Evolutionary conservation across 2,329 filamentous ascomycete species (phyloP).

Genomic region (Arthroderma uncinatum): DNA sequence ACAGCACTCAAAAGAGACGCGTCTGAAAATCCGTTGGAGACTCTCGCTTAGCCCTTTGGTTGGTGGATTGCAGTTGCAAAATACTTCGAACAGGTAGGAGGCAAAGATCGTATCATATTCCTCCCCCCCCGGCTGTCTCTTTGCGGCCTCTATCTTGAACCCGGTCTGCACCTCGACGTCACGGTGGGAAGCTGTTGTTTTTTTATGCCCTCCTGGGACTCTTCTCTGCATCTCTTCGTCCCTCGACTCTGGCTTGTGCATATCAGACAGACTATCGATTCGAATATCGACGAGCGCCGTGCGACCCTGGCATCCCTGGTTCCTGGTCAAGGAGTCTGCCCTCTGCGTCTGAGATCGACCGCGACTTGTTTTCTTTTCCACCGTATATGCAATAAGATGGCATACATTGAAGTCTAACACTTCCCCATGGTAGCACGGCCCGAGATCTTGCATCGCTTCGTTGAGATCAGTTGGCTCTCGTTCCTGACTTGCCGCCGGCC

Average conservation of each 20-base stretch:
- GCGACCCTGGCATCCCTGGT: neutral
- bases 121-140: neutral
- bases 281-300: constrained; percentile 4
- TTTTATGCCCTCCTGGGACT: neutral
- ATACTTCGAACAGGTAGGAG: constrained; percentile 1
- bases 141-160: neutral
- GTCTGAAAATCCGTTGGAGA: constrained; percentile 2
- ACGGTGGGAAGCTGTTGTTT: neutral
- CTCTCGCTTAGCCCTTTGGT: neutral
- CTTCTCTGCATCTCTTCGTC: neutral
- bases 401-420: constrained; percentile 1
- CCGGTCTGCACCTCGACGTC: constrained; percentile 1
- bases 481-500: neutral
- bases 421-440: neutral
- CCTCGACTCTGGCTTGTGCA: neutral
- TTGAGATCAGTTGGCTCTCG: neutral
- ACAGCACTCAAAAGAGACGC: constrained; percentile 1
- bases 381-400: neutral
- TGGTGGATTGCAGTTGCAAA: neutral
- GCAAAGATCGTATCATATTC: neutral
- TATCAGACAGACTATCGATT: constrained; percentile 3
- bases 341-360: neutral
- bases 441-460: constrained; percentile 1
- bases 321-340: neutral
- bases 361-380: neutral